These are phyloP conservation scores for Prunus salicina DNA, from an alignment of 306 rosid genomes.

Conservation along the genomic window DNA sequence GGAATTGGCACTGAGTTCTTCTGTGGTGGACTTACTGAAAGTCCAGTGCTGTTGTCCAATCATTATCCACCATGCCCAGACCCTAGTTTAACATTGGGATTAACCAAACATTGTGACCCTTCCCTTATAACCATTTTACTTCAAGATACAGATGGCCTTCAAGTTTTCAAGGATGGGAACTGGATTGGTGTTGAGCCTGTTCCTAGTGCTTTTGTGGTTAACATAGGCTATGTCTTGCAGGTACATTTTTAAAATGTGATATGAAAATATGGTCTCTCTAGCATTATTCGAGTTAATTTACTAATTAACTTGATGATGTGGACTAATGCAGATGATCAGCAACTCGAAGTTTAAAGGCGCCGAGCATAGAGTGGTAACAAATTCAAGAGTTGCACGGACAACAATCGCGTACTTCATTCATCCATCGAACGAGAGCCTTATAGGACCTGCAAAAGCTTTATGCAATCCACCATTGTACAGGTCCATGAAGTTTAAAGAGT, in stretches of 20 bases:
- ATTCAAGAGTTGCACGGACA: constrained; percentile 47
- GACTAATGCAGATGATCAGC: constrained; percentile 41
- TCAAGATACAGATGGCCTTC: constrained; percentile 64
- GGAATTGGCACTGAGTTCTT: constrained; percentile 40
- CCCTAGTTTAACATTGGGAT: constrained; percentile 64
- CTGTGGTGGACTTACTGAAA: constrained; percentile 36
- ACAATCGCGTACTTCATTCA: constrained; percentile 45
- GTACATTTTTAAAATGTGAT: constrained; percentile 6
- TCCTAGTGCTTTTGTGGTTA: constrained; percentile 35
- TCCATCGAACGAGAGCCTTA: constrained; percentile 45
- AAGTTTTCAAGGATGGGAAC: constrained; percentile 36
- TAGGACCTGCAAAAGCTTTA: constrained; percentile 52
- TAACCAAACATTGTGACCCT: constrained; percentile 60
- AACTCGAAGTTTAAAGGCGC: constrained; percentile 63
- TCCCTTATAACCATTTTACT: constrained; percentile 54
- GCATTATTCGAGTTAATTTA: neutral
- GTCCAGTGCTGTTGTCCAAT: constrained; percentile 41
- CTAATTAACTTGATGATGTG: neutral
- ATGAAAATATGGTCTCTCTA: neutral
- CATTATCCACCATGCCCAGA: constrained; percentile 81
- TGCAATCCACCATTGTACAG: constrained; percentile 34
- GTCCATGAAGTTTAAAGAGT: constrained; percentile 44
- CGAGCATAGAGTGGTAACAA: constrained; percentile 64
- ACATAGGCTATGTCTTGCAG: constrained; percentile 39
- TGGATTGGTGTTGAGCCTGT: constrained; percentile 42